Base-by-base conservation (phyloP, 2,329 filamentous ascomycete genomes). In the Malbranchea zuffiana region DNA sequence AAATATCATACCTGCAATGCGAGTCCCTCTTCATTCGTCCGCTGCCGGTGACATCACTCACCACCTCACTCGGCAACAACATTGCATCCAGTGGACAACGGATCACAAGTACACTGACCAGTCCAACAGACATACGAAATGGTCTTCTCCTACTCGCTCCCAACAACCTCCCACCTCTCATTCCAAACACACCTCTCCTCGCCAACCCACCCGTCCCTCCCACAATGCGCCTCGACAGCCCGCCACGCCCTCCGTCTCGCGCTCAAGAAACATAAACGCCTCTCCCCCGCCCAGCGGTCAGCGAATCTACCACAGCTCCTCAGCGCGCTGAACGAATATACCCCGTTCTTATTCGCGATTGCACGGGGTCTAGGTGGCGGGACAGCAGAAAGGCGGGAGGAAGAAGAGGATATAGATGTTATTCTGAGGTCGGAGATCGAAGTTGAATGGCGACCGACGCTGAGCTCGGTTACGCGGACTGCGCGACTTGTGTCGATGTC, bases 71-170 rank as follows among this genome's bases (percentile, higher is more conserved):
- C n/a, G n/a, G n/a, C n/a, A n/a, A n/a, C n/a, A n/a, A n/a, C n/a
- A n/a, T n/a, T n/a, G n/a, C n/a, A n/a, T n/a, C n/a, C n/a, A n/a
- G n/a, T n/a, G n/a, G n/a, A n/a, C n/a, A n/a, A n/a, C n/a, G n/a
- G n/a, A n/a, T n/a, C n/a, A n/a, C n/a, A n/a, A n/a, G n/a, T n/a
- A n/a, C n/a, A n/a, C n/a, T n/a, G n/a, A n/a, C n/a, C n/a, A n/a
- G n/a, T n/a, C n/a, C n/a, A n/a, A n/a, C n/a, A n/a, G n/a, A n/a
- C n/a, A n/a, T n/a, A n/a, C n/a, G n/a, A 20, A 29, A 96, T 96
- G 90, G 87, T 88, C 20, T 96, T 83, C 55, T 81, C 82, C 8
- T 95, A 94, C 53, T 65, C 74, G 7, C 75, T 96, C 20, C 87
- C 90, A 2, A 96, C 88, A 1, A 95, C 88, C 4, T 93, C 86